A percentile compares a stretch with the other conserved stretches of the same genome.
Evolutionary conservation across 179 eudicot species (phyloP).

Genomic region (Beta macrorhiza): DNA sequence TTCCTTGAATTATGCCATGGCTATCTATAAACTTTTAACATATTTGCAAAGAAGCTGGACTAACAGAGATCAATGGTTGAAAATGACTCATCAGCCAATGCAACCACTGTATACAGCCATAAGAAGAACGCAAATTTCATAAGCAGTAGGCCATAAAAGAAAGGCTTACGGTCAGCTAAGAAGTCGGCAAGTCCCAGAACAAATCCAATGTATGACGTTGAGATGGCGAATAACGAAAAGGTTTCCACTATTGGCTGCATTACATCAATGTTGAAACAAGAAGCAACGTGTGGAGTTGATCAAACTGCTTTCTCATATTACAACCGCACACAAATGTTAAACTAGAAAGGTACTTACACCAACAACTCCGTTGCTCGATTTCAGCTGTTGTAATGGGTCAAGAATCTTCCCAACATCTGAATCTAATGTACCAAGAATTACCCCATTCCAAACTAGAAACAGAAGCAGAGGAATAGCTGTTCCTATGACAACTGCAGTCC

Average conservation of each 20-base stretch:
- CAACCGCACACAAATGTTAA: not conserved
- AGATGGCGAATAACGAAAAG: slow-evolving; percentile 89
- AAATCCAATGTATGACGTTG: slow-evolving; percentile 91
- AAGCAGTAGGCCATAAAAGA: slow-evolving; percentile 4
- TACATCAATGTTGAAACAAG: slow-evolving; percentile 11
- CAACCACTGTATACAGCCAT: not conserved
- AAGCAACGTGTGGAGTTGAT: not conserved
- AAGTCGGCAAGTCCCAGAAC: slow-evolving; percentile 92
- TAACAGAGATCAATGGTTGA: not conserved
- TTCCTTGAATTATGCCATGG: not conserved
- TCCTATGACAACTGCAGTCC: slow-evolving; percentile 77
- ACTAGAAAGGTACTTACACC: slow-evolving; percentile 47
- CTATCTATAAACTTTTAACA: not conserved
- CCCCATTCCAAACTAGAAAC: slow-evolving; percentile 92
- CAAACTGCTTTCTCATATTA: not conserved
- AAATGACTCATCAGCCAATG: not conserved
- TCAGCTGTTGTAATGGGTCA: slow-evolving; percentile 76
- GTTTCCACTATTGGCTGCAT: slow-evolving; percentile 85
- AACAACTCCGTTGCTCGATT: slow-evolving; percentile 65
- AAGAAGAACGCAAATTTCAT: not conserved
- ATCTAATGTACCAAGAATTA: slow-evolving; percentile 74
- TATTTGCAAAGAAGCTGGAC: not conserved
- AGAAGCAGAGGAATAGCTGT: slow-evolving; percentile 78
- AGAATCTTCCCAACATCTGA: slow-evolving; percentile 42
- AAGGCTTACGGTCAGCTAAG: slow-evolving; percentile 79